Base-by-base conservation (phyloP, 2,329 filamentous ascomycete species). In the Arthrobotrys pseudoclavata region DNA sequence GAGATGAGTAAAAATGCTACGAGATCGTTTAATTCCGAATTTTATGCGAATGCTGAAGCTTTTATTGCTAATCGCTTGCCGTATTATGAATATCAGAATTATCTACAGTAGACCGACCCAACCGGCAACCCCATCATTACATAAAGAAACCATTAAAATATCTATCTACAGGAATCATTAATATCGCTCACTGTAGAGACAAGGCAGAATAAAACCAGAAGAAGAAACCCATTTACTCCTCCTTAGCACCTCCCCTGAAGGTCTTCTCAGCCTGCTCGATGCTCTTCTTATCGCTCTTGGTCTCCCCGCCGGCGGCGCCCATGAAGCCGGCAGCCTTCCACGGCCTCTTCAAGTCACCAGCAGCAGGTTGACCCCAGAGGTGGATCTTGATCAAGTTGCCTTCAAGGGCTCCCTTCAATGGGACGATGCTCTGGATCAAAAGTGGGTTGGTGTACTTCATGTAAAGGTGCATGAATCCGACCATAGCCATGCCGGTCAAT, bases 401-500 rank as follows among this genome's bases (percentile, higher is more conserved):
- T 88, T 99, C 96, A 85, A 99, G 89, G 53, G 94, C 95, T 84
- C 92, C 89, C 91, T 99, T 99, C 85, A 98, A 88, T 37, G 96
- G 96, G 83, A 99, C 96, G 86, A 99, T 97, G 84, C 92, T 96
- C 89, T 99, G 96, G 87, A 99, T 97, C 83, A 97, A 87, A 63
- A 99, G 92, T 48, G 96, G 96, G 90, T 98, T 99, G 87, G 94
- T 98, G 91, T 98, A 99, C 85, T 97, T 94, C 88, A 99, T 92
- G 90, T 98, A 99, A 79, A 99, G 81, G 87, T 99, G 96, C 95
- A 99, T 98, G 83, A 97, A 92, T 79, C 86, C 90, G 95, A 99
- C 98, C 94, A 99, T 99, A 84, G 89, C 94, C 75, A 99, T 88
- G 77, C 96, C 96, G 92, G 97, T 98, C 82, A 96, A 86, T 87